Evolutionary conservation across 2,329 filamentous ascomycete genomes (phyloP).

Genomic region (Colletotrichum viniferum): DNA sequence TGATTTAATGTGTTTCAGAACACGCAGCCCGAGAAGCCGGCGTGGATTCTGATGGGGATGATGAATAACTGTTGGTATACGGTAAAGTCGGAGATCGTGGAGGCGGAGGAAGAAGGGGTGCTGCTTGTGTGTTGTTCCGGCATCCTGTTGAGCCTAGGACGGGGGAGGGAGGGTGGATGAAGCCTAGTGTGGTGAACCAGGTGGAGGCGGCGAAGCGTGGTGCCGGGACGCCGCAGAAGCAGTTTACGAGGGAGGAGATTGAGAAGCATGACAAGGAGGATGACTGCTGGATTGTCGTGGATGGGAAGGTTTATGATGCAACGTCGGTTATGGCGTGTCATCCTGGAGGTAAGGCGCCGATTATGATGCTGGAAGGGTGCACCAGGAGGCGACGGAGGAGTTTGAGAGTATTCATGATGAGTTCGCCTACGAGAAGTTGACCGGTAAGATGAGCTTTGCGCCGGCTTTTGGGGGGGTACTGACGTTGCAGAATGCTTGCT

Average conservation of each 20-base stretch:
- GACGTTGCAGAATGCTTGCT: conserved; percentile 49
- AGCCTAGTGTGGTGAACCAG: conserved; percentile 47
- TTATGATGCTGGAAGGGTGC: conserved; percentile 54
- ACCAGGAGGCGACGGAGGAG: conserved; percentile 51
- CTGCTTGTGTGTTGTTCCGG: conserved; percentile 40
- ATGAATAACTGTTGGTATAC: conserved; percentile 60
- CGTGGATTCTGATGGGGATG: conserved; percentile 57
- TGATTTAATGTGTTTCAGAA: conserved; percentile 56
- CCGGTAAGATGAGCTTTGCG: conserved; percentile 29
- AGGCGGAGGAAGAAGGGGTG: conserved; percentile 34
- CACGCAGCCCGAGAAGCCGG: conserved; percentile 48
- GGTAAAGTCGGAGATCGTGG: conserved; percentile 42
- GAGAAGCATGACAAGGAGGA: conserved; percentile 52
- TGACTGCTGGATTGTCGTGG: conserved; percentile 59
- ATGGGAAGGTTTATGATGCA: conserved; percentile 55
- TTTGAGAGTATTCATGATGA: conserved; percentile 56
- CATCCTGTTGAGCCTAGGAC: conserved; percentile 50
- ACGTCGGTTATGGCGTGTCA: conserved; percentile 53
- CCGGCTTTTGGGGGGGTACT: neutral
- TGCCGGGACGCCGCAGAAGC: conserved; percentile 47
- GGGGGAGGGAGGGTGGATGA: conserved; percentile 55
- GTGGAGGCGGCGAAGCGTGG: conserved; percentile 48
- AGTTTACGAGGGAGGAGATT: conserved; percentile 58
- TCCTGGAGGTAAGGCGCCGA: conserved; percentile 51
- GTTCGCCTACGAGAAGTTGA: conserved; percentile 53